These are phyloP conservation scores for Claviceps humidiphila DNA, from an alignment of 2,329 filamentous ascomycete species.

Conservation along the genomic window DNA sequence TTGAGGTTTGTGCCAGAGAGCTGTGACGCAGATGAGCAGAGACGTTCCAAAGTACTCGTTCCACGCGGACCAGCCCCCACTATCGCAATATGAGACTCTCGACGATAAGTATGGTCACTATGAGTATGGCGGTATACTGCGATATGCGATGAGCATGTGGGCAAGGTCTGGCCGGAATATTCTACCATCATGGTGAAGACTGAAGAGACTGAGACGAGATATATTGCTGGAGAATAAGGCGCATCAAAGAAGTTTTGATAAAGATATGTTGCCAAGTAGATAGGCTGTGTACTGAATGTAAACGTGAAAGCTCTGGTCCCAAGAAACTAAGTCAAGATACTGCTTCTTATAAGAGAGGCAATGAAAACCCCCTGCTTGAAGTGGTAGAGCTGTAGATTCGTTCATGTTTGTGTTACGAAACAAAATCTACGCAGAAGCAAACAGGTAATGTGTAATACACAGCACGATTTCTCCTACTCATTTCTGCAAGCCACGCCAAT, in stretches of 20 bases:
- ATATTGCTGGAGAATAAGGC: neutral
- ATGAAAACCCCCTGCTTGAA: no score
- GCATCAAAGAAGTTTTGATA: neutral
- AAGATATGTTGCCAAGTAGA: neutral
- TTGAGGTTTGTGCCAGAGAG: neutral
- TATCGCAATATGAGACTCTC: constrained; percentile 2
- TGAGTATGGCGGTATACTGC: no score
- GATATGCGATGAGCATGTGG: neutral
- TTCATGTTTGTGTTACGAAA: neutral
- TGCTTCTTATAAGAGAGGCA: neutral
- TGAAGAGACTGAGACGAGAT: neutral
- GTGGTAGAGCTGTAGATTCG: neutral
- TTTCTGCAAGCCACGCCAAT: neutral
- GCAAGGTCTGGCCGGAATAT: neutral
- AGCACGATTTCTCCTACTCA: no score
- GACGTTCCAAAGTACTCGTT: constrained; percentile 4
- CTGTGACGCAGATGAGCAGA: constrained; percentile 2
- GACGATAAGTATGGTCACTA: neutral
- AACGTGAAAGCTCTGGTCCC: neutral
- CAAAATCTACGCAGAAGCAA: neutral
- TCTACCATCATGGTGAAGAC: neutral
- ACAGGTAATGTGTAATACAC: neutral
- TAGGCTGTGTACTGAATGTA: neutral
- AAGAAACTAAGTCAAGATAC: no score
- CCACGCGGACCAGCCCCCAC: constrained; percentile 4